phyloP scores from a whole-genome alignment of 2,329 filamentous ascomycete species.

The Exutisphaerella laricina region DNA sequence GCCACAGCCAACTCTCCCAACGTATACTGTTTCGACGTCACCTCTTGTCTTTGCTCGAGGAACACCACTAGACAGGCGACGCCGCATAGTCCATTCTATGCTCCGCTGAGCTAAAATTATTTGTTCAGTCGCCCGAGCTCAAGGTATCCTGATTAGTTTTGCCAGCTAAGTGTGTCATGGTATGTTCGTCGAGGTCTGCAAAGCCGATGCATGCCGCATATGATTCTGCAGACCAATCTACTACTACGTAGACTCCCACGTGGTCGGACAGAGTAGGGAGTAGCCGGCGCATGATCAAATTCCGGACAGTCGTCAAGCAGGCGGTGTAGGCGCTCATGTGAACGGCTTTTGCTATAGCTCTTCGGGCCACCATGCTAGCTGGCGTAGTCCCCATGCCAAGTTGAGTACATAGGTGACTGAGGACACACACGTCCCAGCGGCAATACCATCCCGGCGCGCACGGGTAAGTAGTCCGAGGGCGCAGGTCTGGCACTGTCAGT shows the following conservation, averaged over 20 bases:
- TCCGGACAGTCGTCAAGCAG: not conserved
- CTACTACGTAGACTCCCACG: too few relatives aligned
- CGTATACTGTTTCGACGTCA: not conserved
- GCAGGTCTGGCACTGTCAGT: not conserved
- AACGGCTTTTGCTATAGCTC: not conserved
- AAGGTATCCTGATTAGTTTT: too few relatives aligned
- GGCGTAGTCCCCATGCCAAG: too few relatives aligned
- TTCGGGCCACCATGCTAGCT: not conserved
- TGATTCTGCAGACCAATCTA: not conserved
- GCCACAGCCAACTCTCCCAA: not conserved
- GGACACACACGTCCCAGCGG: too few relatives aligned
- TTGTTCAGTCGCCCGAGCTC: too few relatives aligned
- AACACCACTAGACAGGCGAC: not conserved
- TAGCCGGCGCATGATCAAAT: not conserved
- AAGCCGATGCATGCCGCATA: not conserved
- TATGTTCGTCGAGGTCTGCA: not conserved
- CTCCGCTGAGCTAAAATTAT: too few relatives aligned
- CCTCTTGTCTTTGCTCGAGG: not conserved
- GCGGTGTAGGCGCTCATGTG: not conserved
- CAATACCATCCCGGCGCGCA: not conserved
- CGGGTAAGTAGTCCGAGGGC: not conserved
- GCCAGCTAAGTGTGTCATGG: not conserved
- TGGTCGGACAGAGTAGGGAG: too few relatives aligned
- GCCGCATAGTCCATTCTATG: not conserved
- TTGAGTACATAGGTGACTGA: too few relatives aligned